Conservation (phyloP, 2,329 filamentous ascomycete species). For the Fusarium siculi region DNA sequence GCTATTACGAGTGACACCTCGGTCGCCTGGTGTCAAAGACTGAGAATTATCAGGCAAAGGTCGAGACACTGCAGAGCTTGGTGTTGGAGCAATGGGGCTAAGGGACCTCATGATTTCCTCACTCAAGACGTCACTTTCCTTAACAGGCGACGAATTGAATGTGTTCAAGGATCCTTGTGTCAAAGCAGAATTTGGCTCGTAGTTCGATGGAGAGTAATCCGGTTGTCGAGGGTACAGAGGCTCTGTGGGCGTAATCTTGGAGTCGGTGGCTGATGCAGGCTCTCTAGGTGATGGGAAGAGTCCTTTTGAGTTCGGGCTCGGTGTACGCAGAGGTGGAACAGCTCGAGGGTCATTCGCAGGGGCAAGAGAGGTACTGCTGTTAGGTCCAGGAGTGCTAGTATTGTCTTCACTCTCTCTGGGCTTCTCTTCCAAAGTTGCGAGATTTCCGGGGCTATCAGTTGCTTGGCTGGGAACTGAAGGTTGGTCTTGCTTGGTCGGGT, state of each 20-base stretch:
- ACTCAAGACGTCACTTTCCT: slow-evolving; percentile 76
- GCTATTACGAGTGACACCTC: slow-evolving; percentile 60
- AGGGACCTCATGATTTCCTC: slow-evolving; percentile 81
- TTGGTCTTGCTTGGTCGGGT: slow-evolving; percentile 28
- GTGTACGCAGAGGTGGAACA: slow-evolving; percentile 49
- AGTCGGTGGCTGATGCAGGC: not conserved
- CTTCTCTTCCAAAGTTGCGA: slow-evolving; percentile 13
- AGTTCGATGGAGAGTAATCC: slow-evolving; percentile 49
- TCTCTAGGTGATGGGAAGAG: slow-evolving; percentile 15
- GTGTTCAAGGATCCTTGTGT: slow-evolving; percentile 60
- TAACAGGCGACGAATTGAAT: slow-evolving; percentile 63
- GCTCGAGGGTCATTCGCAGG: slow-evolving; percentile 38
- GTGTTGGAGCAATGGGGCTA: slow-evolving; percentile 57
- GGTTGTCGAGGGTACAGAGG: slow-evolving; percentile 57
- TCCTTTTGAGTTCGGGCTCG: slow-evolving; percentile 44
- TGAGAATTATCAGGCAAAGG: slow-evolving; percentile 26
- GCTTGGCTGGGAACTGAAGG: slow-evolving; percentile 1
- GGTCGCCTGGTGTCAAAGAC: slow-evolving; percentile 30
- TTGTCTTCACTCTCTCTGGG: slow-evolving; percentile 1
- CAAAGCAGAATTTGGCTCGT: slow-evolving; percentile 51
- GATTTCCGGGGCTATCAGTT: not conserved
- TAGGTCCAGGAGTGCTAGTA: not conserved
- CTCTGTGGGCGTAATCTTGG: slow-evolving; percentile 55
- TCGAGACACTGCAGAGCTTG: slow-evolving; percentile 20
- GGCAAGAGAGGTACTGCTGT: slow-evolving; percentile 4